phyloP scores from a whole-genome alignment of 768 basidiomycete genomes.

The Chalciporus pseudorubinellus region DNA sequence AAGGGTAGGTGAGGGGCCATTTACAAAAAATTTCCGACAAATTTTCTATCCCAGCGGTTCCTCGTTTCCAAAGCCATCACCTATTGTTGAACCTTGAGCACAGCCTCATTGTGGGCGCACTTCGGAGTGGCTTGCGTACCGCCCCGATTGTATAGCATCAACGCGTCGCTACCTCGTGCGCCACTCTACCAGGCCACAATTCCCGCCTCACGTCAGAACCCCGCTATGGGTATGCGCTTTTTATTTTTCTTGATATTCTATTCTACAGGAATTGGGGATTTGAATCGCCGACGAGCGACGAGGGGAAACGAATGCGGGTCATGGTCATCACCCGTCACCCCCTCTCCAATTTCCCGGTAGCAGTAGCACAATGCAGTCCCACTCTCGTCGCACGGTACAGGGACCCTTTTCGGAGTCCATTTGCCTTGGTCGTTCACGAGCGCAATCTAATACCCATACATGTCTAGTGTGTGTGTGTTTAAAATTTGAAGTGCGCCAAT shows the following conservation, averaged over 20 bases:
- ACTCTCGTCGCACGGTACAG: not conserved
- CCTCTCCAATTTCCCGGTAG: not conserved
- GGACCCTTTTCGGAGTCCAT: slow-evolving; percentile 1
- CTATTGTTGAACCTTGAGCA: not conserved
- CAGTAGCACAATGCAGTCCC: no score
- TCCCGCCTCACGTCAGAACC: not conserved
- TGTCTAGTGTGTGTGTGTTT: not conserved
- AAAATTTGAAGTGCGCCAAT: not conserved
- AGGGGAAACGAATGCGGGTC: not conserved
- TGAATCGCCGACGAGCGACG: not conserved
- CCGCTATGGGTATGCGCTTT: not conserved
- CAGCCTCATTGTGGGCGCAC: slow-evolving; percentile 7
- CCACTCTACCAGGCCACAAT: slow-evolving; percentile 4
- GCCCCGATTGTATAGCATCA: slow-evolving; percentile 1
- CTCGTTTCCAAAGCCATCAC: not conserved
- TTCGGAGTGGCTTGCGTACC: not conserved
- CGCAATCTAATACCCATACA: not conserved
- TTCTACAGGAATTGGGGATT: not conserved
- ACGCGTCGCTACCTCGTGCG: not conserved
- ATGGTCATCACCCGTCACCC: not conserved
- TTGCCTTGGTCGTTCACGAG: not conserved
- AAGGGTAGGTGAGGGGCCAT: not conserved
- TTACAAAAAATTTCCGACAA: not conserved
- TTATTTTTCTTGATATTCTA: not conserved
- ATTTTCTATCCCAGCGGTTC: not conserved